Percentiles rank a stretch among this genome's conserved stretches.
Evolutionary conservation across 148 eudicot species (phyloP).

Genomic region (Polygonum aviculare): DNA sequence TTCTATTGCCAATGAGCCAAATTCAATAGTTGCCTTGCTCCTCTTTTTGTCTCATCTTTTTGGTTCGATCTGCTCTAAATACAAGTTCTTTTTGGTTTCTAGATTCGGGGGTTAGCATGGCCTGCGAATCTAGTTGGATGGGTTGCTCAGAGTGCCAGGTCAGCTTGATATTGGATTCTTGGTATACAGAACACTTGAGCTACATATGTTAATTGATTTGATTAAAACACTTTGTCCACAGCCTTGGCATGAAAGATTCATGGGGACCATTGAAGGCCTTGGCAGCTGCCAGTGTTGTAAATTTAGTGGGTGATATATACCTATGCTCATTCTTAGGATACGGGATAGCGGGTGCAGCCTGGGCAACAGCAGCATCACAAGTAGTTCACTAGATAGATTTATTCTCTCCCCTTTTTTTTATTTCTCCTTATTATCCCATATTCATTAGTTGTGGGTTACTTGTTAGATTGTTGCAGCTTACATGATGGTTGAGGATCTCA

Average conservation of each 20-base stretch:
- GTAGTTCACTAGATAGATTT: conserved; percentile 22
- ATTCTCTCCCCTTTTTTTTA: conserved; percentile 11
- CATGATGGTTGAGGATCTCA: conserved; percentile 76
- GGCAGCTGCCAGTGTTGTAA: conserved; percentile 73
- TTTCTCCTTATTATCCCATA: conserved; percentile 39
- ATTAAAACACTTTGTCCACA: conserved; percentile 21
- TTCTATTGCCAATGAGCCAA: not conserved
- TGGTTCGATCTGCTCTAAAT: not conserved
- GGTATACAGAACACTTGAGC: not conserved
- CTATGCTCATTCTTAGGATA: conserved; percentile 64
- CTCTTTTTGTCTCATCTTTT: not conserved
- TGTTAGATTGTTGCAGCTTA: conserved; percentile 75
- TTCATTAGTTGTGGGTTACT: conserved; percentile 64
- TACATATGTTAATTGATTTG: not conserved
- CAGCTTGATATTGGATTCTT: not conserved
- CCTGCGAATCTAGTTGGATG: conserved; percentile 94
- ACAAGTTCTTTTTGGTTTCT: conserved; percentile 11
- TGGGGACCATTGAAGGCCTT: conserved; percentile 97
- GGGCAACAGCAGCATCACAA: conserved; percentile 93
- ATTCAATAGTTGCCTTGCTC: not conserved
- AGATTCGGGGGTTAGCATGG: conserved; percentile 99
- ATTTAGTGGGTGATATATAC: conserved; percentile 67
- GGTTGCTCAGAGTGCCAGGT: conserved; percentile 99
- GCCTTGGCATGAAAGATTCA: conserved; percentile 98
- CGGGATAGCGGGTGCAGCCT: conserved; percentile 97